Base-by-base conservation (phyloP, 371 early-diverging fungal genomes). In the Apophysomyces elegans region DNA sequence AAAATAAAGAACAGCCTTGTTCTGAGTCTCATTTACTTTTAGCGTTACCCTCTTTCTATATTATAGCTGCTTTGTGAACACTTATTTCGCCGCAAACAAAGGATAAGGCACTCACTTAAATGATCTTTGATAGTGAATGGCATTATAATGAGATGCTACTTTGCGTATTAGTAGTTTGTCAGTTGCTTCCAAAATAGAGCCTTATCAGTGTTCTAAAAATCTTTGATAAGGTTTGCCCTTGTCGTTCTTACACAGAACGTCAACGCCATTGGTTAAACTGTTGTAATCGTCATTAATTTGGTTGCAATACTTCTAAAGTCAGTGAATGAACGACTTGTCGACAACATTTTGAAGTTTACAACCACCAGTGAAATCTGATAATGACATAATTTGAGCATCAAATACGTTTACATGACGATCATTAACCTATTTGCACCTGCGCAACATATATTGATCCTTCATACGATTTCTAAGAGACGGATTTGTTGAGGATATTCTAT, bases 61-160 rank as follows among this genome's bases (percentile, higher is more conserved):
- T 26, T 2, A 26, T 2, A 26, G 26, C 26, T 26, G 2, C 21
- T 63, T 63, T 13, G 38, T 54, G 63, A 63, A 56, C 5, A 63
- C 63, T 37, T 63, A 56, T 57, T 63, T 8, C 26, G 44, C 18
- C n/a, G 43, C 63, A 21, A 63, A 39, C 3, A 63, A 41, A 5
- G 63, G 63, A 18, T 63, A 41, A 63, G 58, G 18, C 1, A 0
- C 39, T 63, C 32, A 4, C 32, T 37, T 39, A n/a, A 38, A 56
- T 5, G 38, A 26, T 12, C 7, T 18, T 56, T 16, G 56, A 57
- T 63, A 13, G 58, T 56, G n/a, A 0, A 21, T 41, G 63, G 43
- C 14, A n/a, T 18, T 16, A 41, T 16, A n/a, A 56, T 56, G 21
- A 18, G 56, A 26, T 57, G 57, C 5, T 36, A 2, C 38, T 63